phyloP scores from a whole-genome alignment of 1,284 basidiomycete species.

The Marasmius tenuissimus region DNA sequence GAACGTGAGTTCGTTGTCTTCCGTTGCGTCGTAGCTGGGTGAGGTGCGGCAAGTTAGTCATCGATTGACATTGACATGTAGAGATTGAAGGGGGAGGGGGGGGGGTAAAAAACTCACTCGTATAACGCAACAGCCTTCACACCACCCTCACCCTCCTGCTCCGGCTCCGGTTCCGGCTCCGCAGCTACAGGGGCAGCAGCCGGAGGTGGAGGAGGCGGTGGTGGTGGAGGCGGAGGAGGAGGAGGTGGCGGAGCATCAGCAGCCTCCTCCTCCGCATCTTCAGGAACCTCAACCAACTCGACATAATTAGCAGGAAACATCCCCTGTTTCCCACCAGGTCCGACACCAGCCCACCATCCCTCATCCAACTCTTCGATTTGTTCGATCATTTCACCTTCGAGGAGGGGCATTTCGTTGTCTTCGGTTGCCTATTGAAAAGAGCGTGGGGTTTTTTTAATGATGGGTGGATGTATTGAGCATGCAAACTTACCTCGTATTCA shows the following conservation, averaged over 20 bases:
- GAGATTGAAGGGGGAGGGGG: background rate
- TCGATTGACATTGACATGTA: background rate
- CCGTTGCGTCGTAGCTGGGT: conserved; percentile 76
- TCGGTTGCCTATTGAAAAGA: conserved; percentile 72
- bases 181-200: conserved; percentile 39
- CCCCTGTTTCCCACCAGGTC: conserved; percentile 62
- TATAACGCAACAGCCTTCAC: conserved; percentile 70
- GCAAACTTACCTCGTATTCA: conserved; percentile 69
- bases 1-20: conserved; percentile 90
- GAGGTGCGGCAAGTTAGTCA: background rate
- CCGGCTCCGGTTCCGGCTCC: conserved; percentile 34
- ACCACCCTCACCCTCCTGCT: conserved; percentile 55
- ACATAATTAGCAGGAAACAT: conserved; percentile 68
- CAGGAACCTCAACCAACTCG: background rate
- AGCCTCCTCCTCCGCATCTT: too few species aligned
- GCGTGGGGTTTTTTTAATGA: background rate
- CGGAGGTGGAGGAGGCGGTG: conserved; percentile 37
- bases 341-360: conserved; percentile 83
- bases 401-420: conserved; percentile 81
- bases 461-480: too few species aligned
- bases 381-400: conserved; percentile 81
- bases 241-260: too few species aligned
- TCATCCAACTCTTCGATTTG: conserved; percentile 85
- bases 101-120: conserved; percentile 51
- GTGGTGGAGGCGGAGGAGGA: conserved; percentile 29